phyloP scores from a whole-genome alignment of 805 yeast species.

The Candida orba region DNA sequence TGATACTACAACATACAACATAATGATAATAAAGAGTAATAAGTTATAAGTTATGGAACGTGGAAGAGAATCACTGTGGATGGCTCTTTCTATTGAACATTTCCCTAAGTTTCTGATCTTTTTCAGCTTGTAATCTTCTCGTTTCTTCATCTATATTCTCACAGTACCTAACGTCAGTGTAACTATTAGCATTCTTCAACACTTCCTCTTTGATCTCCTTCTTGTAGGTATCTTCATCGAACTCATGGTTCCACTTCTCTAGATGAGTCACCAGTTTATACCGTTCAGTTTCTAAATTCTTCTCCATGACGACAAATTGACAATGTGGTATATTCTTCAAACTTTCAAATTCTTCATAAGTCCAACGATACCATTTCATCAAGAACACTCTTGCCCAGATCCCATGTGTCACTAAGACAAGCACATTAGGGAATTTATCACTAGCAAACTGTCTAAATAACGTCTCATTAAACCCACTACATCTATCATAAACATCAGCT shows the following conservation, averaged over 20 bases:
- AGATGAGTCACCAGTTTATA: constrained; percentile 56
- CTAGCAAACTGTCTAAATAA: constrained; percentile 70
- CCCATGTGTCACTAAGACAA: constrained; percentile 87
- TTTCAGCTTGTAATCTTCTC: constrained; percentile 29
- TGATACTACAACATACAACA: too few species aligned
- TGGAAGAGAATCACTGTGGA: too few species aligned
- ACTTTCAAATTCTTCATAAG: constrained; percentile 81
- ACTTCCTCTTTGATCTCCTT: constrained; percentile 19
- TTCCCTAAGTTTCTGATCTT: constrained; percentile 36
- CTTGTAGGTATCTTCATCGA: constrained; percentile 13
- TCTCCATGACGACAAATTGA: constrained; percentile 72
- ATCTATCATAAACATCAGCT: constrained; percentile 89
- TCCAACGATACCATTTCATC: constrained; percentile 94
- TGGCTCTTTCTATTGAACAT: constrained; percentile 24
- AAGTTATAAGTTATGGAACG: too few species aligned
- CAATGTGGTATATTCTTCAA: constrained; percentile 83
- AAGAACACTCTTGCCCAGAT: constrained; percentile 89
- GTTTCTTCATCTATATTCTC: constrained; percentile 18
- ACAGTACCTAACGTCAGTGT: constrained; percentile 13
- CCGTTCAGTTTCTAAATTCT: constrained; percentile 37
- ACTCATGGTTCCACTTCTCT: constrained; percentile 61
- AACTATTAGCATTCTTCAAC: constrained; percentile 19
- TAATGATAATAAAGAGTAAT: too few species aligned
- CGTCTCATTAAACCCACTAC: constrained; percentile 85
- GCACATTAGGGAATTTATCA: constrained; percentile 67